Evolutionary conservation across 129 eudicot genomes (phyloP).

Genomic region (Solidago caesia): DNA sequence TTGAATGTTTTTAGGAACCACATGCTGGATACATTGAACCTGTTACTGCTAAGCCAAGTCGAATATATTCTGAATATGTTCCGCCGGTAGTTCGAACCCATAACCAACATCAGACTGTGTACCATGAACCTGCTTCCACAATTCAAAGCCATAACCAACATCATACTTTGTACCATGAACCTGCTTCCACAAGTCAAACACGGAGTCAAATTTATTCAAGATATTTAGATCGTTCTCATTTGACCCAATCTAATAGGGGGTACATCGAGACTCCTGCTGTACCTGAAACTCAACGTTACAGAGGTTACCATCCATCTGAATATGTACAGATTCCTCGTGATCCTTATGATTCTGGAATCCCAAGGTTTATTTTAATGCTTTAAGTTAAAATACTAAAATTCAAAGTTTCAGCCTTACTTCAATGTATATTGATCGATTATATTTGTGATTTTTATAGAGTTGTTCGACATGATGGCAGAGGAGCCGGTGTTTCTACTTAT

Average conservation of each 20-base stretch:
- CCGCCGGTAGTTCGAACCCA: constrained; percentile 26
- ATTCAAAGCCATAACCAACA: constrained; percentile 35
- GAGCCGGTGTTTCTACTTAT: constrained; percentile 30
- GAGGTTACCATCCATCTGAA: constrained; percentile 33
- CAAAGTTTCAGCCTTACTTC: constrained; percentile 6
- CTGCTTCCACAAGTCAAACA: constrained; percentile 35
- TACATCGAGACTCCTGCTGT: constrained; percentile 35
- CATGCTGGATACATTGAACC: constrained; percentile 54
- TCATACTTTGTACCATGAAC: constrained; percentile 34
- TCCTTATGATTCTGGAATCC: constrained; percentile 27
- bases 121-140: constrained; percentile 34
- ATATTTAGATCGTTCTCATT: constrained; percentile 34
- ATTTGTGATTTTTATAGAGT: constrained; percentile 24
- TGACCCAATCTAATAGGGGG: constrained; percentile 34
- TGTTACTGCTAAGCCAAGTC: constrained; percentile 21
- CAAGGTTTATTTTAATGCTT: constrained; percentile 32
- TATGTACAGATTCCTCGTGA: constrained; percentile 22
- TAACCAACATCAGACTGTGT: constrained; percentile 33
- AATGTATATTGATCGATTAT: background rate
- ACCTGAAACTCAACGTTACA: constrained; percentile 32
- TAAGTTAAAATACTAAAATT: background rate
- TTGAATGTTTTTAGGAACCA: constrained; percentile 38
- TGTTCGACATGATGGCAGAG: constrained; percentile 38
- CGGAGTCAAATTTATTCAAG: constrained; percentile 29
- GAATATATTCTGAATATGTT: constrained; percentile 31